A percentile compares a stretch with the other conserved stretches of the same genome.
These are phyloP conservation scores for Trichoderma atrobrunneum DNA, from an alignment of 2,329 filamentous ascomycete genomes.

Conservation along the genomic window DNA sequence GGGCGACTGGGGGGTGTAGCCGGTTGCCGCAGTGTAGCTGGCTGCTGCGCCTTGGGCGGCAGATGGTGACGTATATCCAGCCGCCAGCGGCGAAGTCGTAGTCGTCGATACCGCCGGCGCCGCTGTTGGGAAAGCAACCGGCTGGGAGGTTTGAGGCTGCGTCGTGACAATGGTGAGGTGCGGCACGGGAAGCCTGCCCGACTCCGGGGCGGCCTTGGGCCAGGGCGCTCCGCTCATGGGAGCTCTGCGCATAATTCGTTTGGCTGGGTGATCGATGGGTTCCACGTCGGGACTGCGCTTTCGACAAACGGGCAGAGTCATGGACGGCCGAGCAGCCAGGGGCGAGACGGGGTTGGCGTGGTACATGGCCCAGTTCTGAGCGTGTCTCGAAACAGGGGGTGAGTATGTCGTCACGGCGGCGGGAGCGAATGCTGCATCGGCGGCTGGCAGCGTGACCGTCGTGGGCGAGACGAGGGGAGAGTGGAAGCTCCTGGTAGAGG, in stretches of 20 bases:
- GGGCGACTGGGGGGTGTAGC: constrained; percentile 44
- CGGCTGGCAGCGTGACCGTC: constrained; percentile 28
- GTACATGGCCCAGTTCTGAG: constrained; percentile 40
- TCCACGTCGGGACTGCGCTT: constrained; percentile 55
- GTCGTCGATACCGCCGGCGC: background rate
- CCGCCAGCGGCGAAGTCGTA: background rate
- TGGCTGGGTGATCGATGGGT: constrained; percentile 52
- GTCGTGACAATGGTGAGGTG: constrained; percentile 65
- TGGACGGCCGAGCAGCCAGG: constrained; percentile 45
- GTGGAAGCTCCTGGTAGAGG: constrained; percentile 36
- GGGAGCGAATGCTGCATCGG: constrained; percentile 36
- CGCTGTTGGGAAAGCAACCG: constrained; percentile 31
- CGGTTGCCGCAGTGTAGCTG: constrained; percentile 18
- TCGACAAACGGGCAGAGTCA: constrained; percentile 39
- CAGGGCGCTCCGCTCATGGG: constrained; percentile 24
- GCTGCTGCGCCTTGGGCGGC: background rate
- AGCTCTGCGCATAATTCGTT: constrained; percentile 39
- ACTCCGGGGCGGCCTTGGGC: constrained; percentile 25
- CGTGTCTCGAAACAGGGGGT: constrained; percentile 37
- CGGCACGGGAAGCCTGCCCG: constrained; percentile 61
- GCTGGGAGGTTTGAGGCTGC: constrained; percentile 26
- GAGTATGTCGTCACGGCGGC: constrained; percentile 38
- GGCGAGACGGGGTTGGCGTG: constrained; percentile 46
- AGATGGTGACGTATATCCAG: constrained; percentile 13
- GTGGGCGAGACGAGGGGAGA: constrained; percentile 54